A percentile compares a stretch with the other conserved stretches of the same genome.
These are phyloP conservation scores for Coelastrella sp. DNA, from an alignment of 139 green algal genomes.

Conservation along the genomic window DNA sequence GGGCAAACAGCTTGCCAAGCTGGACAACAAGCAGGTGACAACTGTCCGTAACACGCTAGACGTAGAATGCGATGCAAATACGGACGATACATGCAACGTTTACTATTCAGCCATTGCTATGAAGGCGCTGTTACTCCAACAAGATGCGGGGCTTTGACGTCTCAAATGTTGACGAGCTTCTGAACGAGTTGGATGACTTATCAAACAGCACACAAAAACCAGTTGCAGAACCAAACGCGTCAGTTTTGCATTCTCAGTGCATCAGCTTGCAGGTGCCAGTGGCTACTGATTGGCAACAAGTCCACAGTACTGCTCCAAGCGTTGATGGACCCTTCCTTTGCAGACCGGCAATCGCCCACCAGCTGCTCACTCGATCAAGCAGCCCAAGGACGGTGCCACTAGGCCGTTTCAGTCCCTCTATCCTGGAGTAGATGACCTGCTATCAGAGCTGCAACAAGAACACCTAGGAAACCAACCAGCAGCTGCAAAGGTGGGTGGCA, in stretches of 20 bases:
- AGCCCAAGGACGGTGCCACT: not conserved
- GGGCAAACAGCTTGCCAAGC: no score
- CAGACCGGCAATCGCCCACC: not conserved
- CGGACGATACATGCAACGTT: not conserved
- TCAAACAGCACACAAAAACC: not conserved
- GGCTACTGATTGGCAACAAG: not conserved
- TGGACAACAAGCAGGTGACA: not conserved
- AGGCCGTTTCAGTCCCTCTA: not conserved
- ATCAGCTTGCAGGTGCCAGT: not conserved
- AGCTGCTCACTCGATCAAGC: not conserved
- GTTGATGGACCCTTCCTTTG: not conserved
- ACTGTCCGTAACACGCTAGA: not conserved
- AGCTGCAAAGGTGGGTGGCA: not conserved
- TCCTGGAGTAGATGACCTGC: not conserved
- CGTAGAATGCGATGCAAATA: not conserved
- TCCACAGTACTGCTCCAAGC: not conserved
- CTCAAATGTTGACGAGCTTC: not conserved
- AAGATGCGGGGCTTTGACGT: not conserved
- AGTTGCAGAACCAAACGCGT: not conserved
- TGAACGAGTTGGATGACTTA: not conserved
- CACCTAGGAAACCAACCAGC: not conserved
- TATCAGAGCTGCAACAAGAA: not conserved
- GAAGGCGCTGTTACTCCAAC: not conserved
- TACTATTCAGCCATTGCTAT: not conserved
- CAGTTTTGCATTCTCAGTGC: not conserved